Evolutionary conservation across 768 basidiomycete species (phyloP), one percentile per base, ranked within the genome.

Genomic region (Tylopilus rubrobrunneus): DNA sequence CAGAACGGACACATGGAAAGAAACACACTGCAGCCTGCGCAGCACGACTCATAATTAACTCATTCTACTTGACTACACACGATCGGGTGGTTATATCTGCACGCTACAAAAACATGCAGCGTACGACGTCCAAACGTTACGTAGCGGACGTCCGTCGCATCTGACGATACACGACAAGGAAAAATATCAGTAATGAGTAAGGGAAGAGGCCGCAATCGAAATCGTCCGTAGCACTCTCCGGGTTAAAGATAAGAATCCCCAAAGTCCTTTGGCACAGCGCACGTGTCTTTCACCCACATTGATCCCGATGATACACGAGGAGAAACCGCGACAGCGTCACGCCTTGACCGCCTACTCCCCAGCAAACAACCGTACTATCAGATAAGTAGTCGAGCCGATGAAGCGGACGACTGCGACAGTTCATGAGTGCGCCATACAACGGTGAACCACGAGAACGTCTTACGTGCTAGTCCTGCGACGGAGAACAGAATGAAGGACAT

Each of bases 351-450:
- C 23, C 31, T 56, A 96, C 74, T 95, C 93, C 57, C 94, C 91
- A 27, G 89, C 89, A 68, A 97, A 94, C 52, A 97, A 65, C 15
- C 94, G 83, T 21, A 97, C 76, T 48, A 94, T 65, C 80, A 98
- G 84, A 63, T 98, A 96, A 34, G 76, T 71, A 48, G 89, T 82
- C 11, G 86, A 86, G 1, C 94, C 94, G 5, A 89, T 60, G 67
- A 96, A 95, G 7, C 93, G 84, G 48, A 95, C 76, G 49, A 92
- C 92, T 95, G 56, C 31, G 42, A 1, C 28, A 33, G 19, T 21
- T 17, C 19, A 39, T 23, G 2, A 31, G 15, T n/a, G 40, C 45
- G 33, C 5, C 1, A 21, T 7, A 9, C 21, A 48, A 39, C 15
- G 19, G 11, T 45, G 25, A 36, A 59, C 11, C 40, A 28, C 37